Conservation (phyloP, 306 rosid species). For the Lagenaria siceraria region DNA sequence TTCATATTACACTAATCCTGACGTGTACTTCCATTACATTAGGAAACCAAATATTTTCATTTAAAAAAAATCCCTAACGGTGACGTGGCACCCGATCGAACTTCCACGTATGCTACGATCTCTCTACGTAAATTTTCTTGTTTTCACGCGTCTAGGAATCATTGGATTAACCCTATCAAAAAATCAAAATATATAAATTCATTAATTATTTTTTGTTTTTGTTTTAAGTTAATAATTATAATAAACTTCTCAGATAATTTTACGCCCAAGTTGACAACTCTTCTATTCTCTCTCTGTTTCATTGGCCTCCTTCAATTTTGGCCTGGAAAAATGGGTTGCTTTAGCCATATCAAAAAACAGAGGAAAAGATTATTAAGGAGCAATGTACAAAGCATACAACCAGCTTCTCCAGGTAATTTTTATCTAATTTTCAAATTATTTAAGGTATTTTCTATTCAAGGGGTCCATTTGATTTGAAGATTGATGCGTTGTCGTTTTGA, state of each 20-base stretch:
- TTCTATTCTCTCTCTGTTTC: not conserved
- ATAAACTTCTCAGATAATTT: not conserved
- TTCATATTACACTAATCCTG: not conserved
- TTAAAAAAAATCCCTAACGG: not conserved
- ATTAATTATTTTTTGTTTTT: not conserved
- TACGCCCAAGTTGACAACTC: not conserved
- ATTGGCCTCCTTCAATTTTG: not conserved
- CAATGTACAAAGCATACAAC: not conserved
- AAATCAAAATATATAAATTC: not conserved
- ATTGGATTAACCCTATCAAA: not conserved
- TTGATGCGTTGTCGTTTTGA: not conserved
- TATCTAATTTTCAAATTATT: not conserved
- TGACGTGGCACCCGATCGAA: not conserved
- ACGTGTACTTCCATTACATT: not conserved
- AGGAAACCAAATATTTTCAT: not conserved
- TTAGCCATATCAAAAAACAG: not conserved
- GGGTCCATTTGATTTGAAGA: not conserved
- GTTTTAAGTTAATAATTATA: not conserved
- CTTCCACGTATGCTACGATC: not conserved
- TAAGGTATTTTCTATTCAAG: not conserved
- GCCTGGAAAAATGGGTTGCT: constrained; percentile 3
- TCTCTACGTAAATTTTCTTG: not conserved
- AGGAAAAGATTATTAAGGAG: not conserved
- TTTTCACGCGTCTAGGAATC: not conserved
- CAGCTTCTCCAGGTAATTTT: not conserved